Evolutionary conservation across 768 basidiomycete genomes (phyloP).

Genomic region (Kwoniella sp.): DNA sequence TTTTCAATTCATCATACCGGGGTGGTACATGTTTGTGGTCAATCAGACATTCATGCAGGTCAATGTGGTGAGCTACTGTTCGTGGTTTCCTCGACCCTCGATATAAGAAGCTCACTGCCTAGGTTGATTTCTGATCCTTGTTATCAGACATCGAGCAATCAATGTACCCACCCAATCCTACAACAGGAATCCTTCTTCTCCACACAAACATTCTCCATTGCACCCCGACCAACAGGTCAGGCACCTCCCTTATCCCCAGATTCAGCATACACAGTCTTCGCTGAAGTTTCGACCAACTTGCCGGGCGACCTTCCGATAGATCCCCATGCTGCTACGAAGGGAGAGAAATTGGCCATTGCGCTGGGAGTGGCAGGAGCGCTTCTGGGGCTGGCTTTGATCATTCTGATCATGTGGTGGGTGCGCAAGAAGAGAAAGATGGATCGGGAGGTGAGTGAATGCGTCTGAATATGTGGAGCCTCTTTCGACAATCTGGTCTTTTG

Average conservation of each 20-base stretch:
- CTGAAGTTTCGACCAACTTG: conserved; percentile 27
- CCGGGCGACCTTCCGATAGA: conserved; percentile 48
- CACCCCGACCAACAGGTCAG: conserved; percentile 35
- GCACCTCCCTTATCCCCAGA: conserved; percentile 29
- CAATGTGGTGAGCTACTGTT: conserved; percentile 39
- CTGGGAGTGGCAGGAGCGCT: conserved; percentile 45
- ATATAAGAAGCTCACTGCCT: neutral
- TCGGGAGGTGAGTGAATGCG: conserved; percentile 47
- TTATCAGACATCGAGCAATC: conserved; percentile 26
- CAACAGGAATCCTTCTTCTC: conserved; percentile 49
- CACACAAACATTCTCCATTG: conserved; percentile 43
- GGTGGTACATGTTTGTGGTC: conserved; percentile 54
- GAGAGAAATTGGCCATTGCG: conserved; percentile 42
- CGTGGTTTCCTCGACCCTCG: no score
- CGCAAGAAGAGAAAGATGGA: conserved; percentile 35
- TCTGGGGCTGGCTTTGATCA: conserved; percentile 35
- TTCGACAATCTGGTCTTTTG: no score
- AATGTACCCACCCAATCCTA: conserved; percentile 28
- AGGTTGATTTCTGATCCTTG: no score
- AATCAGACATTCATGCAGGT: conserved; percentile 53
- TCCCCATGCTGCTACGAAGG: conserved; percentile 17
- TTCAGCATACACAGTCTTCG: conserved; percentile 44
- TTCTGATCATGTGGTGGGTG: conserved; percentile 38
- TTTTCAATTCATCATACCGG: conserved; percentile 43
- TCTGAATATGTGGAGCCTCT: no score